Conservation (phyloP, 2,329 filamentous ascomycete genomes). For the Colletotrichum sp. region DNA sequence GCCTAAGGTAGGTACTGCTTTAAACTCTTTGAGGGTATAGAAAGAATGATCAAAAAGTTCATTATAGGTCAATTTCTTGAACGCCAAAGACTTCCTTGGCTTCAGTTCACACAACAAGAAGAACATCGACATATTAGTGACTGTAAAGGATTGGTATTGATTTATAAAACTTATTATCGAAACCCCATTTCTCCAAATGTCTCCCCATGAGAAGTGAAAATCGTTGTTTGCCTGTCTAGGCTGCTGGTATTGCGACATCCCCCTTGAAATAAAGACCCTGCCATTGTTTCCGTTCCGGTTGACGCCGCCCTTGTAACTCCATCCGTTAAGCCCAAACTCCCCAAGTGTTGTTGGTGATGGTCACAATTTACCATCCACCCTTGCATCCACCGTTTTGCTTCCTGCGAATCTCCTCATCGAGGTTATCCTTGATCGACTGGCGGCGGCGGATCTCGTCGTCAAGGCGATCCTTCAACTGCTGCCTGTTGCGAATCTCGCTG, state of each 20-base stretch:
- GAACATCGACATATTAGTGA: too few species aligned
- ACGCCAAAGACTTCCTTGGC: too few species aligned
- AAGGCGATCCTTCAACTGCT: constrained; percentile 26
- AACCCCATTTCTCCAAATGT: background rate
- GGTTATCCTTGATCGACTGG: background rate
- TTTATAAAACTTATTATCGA: background rate
- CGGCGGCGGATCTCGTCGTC: constrained; percentile 18
- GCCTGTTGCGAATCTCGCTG: constrained; percentile 33
- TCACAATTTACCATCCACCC: background rate
- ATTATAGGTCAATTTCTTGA: too few species aligned
- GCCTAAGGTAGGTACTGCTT: too few species aligned
- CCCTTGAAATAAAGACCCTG: background rate
- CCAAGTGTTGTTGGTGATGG: rapidly evolving
- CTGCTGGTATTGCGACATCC: background rate
- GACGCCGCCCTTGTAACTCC: background rate
- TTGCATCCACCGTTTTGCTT: background rate
- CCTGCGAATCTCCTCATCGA: background rate
- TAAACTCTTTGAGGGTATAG: too few species aligned
- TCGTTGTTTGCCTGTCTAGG: background rate
- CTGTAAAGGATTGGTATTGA: background rate
- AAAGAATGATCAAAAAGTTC: too few species aligned
- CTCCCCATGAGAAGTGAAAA: background rate
- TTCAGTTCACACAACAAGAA: too few species aligned
- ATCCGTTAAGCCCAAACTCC: background rate
- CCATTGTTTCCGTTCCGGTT: background rate